phyloP scores from a whole-genome alignment of 106 monocot species.

The Dendrobium nobile region DNA sequence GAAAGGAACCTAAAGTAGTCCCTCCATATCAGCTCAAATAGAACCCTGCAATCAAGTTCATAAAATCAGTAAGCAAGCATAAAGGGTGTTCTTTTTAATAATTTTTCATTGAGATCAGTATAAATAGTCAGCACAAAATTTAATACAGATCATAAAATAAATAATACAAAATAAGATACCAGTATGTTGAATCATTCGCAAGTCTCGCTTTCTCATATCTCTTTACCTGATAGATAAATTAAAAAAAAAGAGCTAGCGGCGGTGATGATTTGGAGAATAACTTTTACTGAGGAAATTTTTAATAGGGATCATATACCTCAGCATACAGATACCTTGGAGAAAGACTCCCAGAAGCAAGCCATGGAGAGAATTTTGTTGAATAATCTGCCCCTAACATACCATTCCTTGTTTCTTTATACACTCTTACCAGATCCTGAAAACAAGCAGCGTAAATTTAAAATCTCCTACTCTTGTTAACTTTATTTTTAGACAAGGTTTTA shows the following conservation, averaged over 20 bases:
- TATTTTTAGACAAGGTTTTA: too few relatives aligned
- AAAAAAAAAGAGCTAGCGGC: background rate
- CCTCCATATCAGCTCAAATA: slow-evolving; percentile 98
- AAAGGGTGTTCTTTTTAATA: background rate
- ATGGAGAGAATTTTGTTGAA: slow-evolving; percentile 96
- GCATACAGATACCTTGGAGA: slow-evolving; percentile 88
- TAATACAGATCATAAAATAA: too few relatives aligned
- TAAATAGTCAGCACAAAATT: too few relatives aligned
- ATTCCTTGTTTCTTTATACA: slow-evolving; percentile 93
- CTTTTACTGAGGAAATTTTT: background rate
- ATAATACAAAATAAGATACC: slow-evolving; percentile 33
- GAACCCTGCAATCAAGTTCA: slow-evolving; percentile 56
- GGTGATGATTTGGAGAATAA: background rate
- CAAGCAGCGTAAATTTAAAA: background rate
- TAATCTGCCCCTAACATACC: slow-evolving; percentile 94
- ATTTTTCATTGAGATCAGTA: background rate
- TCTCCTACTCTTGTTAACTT: too few relatives aligned
- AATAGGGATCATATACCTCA: slow-evolving; percentile 42
- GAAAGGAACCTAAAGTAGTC: slow-evolving; percentile 96
- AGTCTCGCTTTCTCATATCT: slow-evolving; percentile 83
- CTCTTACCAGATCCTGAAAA: slow-evolving; percentile 63
- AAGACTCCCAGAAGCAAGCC: slow-evolving; percentile 89
- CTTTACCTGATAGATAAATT: slow-evolving; percentile 44
- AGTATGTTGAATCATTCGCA: slow-evolving; percentile 96
- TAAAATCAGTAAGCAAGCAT: slow-evolving; percentile 3